Percentiles rank a stretch among this genome's conserved stretches.
Conservation (phyloP, 352 stramenopile genomes). For the Pythium phragmiticola region DNA sequence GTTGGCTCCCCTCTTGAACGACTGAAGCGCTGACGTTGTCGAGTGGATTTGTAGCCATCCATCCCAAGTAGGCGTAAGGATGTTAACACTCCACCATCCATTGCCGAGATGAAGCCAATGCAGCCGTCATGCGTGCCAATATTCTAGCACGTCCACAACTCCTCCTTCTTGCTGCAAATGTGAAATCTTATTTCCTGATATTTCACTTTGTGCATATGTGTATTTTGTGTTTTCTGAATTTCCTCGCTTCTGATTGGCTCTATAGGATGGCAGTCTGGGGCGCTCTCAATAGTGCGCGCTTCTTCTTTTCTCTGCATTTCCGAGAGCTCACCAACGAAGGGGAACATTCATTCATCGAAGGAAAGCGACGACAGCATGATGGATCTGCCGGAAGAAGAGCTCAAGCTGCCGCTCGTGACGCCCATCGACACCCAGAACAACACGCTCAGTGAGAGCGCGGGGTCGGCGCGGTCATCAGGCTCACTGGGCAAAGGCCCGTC, state of each 20-base stretch:
- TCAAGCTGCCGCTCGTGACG: constrained; percentile 69
- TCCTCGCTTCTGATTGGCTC: not conserved
- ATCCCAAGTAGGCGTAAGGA: constrained; percentile 28
- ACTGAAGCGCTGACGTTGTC: constrained; percentile 4
- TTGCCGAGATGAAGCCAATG: too few relatives aligned
- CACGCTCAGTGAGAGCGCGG: not conserved
- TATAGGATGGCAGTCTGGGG: not conserved
- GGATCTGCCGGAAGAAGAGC: constrained; percentile 72
- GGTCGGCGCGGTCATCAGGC: constrained; percentile 18
- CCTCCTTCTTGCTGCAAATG: too few relatives aligned
- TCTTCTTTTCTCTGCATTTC: constrained; percentile 7
- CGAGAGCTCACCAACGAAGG: not conserved
- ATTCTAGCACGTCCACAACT: too few relatives aligned
- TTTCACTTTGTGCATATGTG: not conserved
- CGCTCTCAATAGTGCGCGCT: constrained; percentile 9
- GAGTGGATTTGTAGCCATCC: constrained; percentile 3
- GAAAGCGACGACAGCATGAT: constrained; percentile 39
- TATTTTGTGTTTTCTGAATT: not conserved
- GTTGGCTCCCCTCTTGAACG: too few relatives aligned
- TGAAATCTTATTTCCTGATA: not conserved
- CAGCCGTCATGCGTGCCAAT: too few relatives aligned
- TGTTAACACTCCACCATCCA: constrained; percentile 17
- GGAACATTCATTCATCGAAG: constrained; percentile 10
- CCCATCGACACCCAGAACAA: constrained; percentile 18
- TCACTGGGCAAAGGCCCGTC: constrained; percentile 13